Conservation (phyloP, 768 basidiomycete species). For the Lactarius sanguifluus region DNA sequence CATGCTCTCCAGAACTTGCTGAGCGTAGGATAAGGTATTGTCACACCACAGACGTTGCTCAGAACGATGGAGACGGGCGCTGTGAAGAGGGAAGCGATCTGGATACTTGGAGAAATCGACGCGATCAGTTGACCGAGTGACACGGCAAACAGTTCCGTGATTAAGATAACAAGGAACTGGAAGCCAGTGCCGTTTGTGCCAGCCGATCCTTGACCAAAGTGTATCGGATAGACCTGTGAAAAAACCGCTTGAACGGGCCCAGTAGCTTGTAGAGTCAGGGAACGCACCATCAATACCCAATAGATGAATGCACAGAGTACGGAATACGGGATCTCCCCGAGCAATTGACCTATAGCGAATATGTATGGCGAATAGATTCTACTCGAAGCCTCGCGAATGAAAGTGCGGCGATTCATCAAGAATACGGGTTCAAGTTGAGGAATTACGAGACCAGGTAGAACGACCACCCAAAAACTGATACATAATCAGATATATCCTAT, state of each 20-base stretch:
- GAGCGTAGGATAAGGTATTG: slow-evolving; percentile 66
- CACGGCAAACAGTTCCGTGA: slow-evolving; percentile 73
- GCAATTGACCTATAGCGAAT: slow-evolving; percentile 78
- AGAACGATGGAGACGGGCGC: slow-evolving; percentile 68
- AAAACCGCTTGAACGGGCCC: background rate
- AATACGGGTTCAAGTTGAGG: slow-evolving; percentile 82
- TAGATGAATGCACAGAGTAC: slow-evolving; percentile 69
- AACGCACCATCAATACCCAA: slow-evolving; percentile 69
- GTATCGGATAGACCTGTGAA: slow-evolving; percentile 58
- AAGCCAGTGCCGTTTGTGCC: slow-evolving; percentile 69
- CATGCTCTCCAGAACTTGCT: slow-evolving; percentile 72
- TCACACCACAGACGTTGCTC: slow-evolving; percentile 77
- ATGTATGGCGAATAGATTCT: slow-evolving; percentile 86
- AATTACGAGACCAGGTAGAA: slow-evolving; percentile 78
- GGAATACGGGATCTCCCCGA: slow-evolving; percentile 81
- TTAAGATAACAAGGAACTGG: slow-evolving; percentile 66
- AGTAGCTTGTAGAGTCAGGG: background rate
- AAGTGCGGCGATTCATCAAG: slow-evolving; percentile 61
- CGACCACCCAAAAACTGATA: slow-evolving; percentile 54
- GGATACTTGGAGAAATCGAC: slow-evolving; percentile 72
- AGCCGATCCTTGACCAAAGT: slow-evolving; percentile 61
- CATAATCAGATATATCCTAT: background rate
- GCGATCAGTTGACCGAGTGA: slow-evolving; percentile 74
- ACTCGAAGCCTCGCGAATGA: slow-evolving; percentile 64
- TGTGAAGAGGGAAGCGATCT: slow-evolving; percentile 71